Evolutionary conservation across 768 basidiomycete species (phyloP).

Genomic region (Calocera cornea): DNA sequence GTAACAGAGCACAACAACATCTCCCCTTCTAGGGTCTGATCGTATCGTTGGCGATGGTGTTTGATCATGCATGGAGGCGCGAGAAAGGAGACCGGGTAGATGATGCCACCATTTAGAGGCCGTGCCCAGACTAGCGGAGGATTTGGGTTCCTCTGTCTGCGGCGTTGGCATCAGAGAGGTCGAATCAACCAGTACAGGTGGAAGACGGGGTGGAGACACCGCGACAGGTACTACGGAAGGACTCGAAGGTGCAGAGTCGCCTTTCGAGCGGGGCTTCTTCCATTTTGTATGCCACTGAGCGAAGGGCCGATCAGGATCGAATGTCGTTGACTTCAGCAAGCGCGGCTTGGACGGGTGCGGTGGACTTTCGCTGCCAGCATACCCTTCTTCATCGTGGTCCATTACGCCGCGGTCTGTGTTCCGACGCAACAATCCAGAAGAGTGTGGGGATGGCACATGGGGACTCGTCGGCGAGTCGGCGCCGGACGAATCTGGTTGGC

Average conservation of each 20-base stretch:
- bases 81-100: neutral
- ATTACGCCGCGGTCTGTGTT: neutral
- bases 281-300: neutral
- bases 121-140: neutral
- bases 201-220: neutral
- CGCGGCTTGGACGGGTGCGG: neutral
- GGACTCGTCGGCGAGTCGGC: neutral
- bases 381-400: neutral
- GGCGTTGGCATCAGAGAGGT: neutral
- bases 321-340: neutral
- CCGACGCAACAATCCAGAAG: neutral
- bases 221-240: neutral
- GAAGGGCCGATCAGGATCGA: neutral
- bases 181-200: neutral
- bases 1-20: slow-evolving; percentile 60
- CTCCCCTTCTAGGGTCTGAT: slow-evolving; percentile 38
- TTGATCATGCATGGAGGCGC: slow-evolving; percentile 16
- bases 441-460: neutral
- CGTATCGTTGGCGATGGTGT: slow-evolving; percentile 7
- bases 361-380: neutral
- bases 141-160: neutral
- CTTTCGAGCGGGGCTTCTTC: neutral
- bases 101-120: neutral
- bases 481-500: neutral
- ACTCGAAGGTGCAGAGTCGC: neutral